Base-by-base conservation (phyloP, 1,284 basidiomycete species). In the Pseudozyma sp. region DNA sequence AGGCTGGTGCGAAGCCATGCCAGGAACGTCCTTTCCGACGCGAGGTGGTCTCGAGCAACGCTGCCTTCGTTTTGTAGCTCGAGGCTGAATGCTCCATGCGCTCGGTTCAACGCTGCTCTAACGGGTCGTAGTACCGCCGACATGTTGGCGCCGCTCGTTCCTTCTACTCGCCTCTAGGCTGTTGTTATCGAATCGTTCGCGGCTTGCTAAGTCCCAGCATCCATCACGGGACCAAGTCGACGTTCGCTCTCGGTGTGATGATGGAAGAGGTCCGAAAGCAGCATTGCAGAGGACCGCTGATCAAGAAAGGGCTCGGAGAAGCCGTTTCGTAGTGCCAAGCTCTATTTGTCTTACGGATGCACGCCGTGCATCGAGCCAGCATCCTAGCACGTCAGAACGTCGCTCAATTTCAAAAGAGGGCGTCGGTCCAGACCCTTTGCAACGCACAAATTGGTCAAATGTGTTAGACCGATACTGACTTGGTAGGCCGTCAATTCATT, bases 1-100 rank as follows among this genome's bases (percentile, higher is more conserved):
- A 86, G 59, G 14, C 79, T 81, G 13, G 84, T 85, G 13, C 85
- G 62, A 34, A 85, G 67, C 84, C 84, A 85, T 37, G 85, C 84
- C 7, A 85, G 59, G 45, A 79, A 85, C 16, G 84, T 85, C 9
- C 84, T 57, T 65, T 85, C 84, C 11, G 79, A 74, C 6, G 84
- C 84, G 3, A 85, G 67, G 51, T 84, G 84, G 40, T 85, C 84
- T 14, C 84, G 59, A 8, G 84, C 85, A 37, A 85, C 85, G 39
- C 77, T 80, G 13, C 85, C 85, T 58, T 79, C 78, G 62, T 81
- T 81, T 43, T 80, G 66, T 33, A 81, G 64, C 46, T 79, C 73
- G 13, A 67, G 68, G 48, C 51, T 70, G 54, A 69, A 67, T 7
- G 63, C 64, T 33, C 47, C 44, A 13, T 72, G 56, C 3, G 51